Base-by-base conservation (phyloP, 148 eudicot species). In the Chenopodium album region DNA sequence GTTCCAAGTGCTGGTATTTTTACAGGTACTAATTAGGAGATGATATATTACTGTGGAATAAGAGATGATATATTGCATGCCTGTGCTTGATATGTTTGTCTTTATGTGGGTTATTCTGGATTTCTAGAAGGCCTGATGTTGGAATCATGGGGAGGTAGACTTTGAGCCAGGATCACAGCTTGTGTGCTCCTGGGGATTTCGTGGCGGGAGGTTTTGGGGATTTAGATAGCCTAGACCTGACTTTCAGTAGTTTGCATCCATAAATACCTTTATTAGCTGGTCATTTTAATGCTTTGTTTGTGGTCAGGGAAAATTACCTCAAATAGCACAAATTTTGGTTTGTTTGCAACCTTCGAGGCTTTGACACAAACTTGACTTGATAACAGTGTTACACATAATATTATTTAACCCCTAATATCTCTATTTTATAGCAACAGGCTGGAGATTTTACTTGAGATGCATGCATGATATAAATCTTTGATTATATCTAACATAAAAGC, bases 1-100 rank as follows among this genome's bases (percentile, higher is more conserved):
- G 86, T 97, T 68, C 99, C 98, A 71, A 78, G 75, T 85, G 99
- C 99, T 85, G 98, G 99, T 68, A 83, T 97, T 78, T 94, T 97
- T 80, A 89, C 92, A 91, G 95, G 99, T 92, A 85, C 83, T 50
- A 28, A 59, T 71, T 76, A 59, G 47, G 41, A 63, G 70, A 41
- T 56, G 68, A 20, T 28, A 31, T 66, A 14, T 78, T 29, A 62
- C n/a, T 79, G 23, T 9, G 14, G 64, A 26, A 37, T 73, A n/a
- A 65, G 19, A 9, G 56, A 41, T 54, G 56, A 54, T 73, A 13
- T 9, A 23, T 14, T 71, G 29, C 62, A 54, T 79, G 75, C 11
- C 20, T 73, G 19, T 41, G 56, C 22, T 44, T 26, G 65, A 14
- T 71, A 14, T 72, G 47, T 37, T 9, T 79, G 7, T 66, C 75